These are phyloP conservation scores for Exophiala oligosperma DNA, from an alignment of 2,329 filamentous ascomycete genomes.

Conservation along the genomic window DNA sequence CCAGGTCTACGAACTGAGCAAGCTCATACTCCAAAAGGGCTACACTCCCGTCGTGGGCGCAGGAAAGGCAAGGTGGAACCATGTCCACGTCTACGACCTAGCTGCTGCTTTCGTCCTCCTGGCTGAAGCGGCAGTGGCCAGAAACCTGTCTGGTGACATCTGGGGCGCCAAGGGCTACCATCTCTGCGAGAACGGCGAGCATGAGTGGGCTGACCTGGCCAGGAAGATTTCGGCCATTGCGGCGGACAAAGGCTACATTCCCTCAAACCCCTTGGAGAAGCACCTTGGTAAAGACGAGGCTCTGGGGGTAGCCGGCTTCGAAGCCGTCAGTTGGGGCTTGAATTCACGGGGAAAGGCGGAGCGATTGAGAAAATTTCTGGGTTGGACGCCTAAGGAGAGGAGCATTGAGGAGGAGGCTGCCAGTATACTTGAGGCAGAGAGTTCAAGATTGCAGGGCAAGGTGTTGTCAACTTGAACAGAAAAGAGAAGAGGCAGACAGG, in stretches of 20 bases:
- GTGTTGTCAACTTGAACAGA: background rate
- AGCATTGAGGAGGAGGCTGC: constrained; percentile 56
- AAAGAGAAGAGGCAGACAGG: too few relatives aligned
- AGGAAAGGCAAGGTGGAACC: constrained; percentile 59
- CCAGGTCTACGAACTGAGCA: constrained; percentile 58
- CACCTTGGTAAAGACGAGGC: constrained; percentile 44
- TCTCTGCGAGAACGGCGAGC: constrained; percentile 62
- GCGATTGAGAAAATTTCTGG: constrained; percentile 56
- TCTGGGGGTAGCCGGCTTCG: constrained; percentile 50
- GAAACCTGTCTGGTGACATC: constrained; percentile 38
- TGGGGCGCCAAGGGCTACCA: constrained; percentile 57
- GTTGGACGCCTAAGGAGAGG: constrained; percentile 56
- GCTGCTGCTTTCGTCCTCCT: constrained; percentile 55
- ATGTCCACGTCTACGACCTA: constrained; percentile 63
- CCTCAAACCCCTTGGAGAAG: constrained; percentile 38
- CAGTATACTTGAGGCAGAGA: constrained; percentile 52
- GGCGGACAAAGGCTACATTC: constrained; percentile 53
- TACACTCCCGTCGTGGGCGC: constrained; percentile 56
- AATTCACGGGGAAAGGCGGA: constrained; percentile 60
- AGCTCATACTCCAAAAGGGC: constrained; percentile 50
- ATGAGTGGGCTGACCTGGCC: constrained; percentile 64
- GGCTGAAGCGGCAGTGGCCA: constrained; percentile 52
- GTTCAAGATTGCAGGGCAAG: constrained; percentile 5
- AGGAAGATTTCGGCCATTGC: constrained; percentile 58
- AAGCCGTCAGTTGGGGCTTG: constrained; percentile 55